Evolutionary conservation across 257 asterid species (phyloP).

Genomic region (Capsicum chinense): DNA sequence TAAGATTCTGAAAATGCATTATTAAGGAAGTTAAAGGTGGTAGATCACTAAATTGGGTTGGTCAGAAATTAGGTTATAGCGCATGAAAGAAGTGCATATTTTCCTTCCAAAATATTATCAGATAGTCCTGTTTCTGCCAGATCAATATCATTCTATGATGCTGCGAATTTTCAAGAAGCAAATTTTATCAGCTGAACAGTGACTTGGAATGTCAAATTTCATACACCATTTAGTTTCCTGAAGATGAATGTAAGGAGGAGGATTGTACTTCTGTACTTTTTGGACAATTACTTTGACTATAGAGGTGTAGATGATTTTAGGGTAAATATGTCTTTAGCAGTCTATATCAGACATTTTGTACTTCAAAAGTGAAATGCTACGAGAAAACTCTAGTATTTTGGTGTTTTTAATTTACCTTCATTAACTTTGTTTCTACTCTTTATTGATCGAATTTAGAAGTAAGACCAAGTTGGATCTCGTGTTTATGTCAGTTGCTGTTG

Average conservation of each 20-base stretch:
- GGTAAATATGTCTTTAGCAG: conserved; percentile 10
- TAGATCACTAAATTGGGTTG: background rate
- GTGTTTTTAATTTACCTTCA: background rate
- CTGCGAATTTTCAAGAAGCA: background rate
- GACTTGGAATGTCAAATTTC: background rate
- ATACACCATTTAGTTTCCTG: background rate
- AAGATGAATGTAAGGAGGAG: background rate
- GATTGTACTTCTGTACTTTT: background rate
- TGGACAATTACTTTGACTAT: background rate
- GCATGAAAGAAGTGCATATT: background rate
- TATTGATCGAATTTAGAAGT: background rate
- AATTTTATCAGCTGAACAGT: background rate
- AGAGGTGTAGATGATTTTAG: background rate
- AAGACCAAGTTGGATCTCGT: background rate
- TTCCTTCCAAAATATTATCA: background rate
- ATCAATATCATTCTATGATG: background rate
- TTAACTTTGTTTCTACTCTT: background rate
- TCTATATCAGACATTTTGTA: conserved; percentile 11
- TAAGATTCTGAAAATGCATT: background rate
- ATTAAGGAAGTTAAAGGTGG: background rate
- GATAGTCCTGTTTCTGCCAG: conserved; percentile 2
- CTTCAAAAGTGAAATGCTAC: background rate
- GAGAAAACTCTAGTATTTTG: background rate
- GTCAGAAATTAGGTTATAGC: background rate
- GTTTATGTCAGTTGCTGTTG: background rate